Evolutionary conservation across 805 yeast genomes (phyloP).

Genomic region (Lachancea mirantina): DNA sequence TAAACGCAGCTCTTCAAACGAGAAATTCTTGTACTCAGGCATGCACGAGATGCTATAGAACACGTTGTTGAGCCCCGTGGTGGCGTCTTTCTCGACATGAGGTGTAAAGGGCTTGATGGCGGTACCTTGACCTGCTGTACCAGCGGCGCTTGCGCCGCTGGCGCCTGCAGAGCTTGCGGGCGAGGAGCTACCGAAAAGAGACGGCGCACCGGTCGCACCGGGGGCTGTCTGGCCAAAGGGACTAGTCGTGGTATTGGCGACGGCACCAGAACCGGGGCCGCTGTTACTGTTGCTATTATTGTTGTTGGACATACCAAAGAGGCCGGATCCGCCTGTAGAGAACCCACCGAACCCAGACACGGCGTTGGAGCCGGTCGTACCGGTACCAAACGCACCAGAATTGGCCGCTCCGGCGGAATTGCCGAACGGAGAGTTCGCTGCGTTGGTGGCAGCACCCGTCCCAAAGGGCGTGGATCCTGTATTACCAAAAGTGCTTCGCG

Average conservation of each 20-base stretch:
- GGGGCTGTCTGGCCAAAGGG: constrained; percentile 23
- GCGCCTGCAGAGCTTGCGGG: constrained; percentile 19
- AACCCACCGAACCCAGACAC: constrained; percentile 32
- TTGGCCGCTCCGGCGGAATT: constrained; percentile 16
- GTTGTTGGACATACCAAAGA: constrained; percentile 26
- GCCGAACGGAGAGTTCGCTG: constrained; percentile 34
- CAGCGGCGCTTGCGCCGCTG: constrained; percentile 6
- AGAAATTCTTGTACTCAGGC: constrained; percentile 81
- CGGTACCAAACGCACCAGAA: constrained; percentile 34
- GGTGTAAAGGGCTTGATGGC: constrained; percentile 63
- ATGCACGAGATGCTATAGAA: constrained; percentile 75
- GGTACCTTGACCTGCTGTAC: constrained; percentile 54
- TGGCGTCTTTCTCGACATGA: constrained; percentile 61
- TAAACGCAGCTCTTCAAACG: constrained; percentile 81
- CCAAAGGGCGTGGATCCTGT: constrained; percentile 23
- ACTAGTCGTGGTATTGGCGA: constrained; percentile 9
- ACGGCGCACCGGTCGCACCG: constrained; percentile 13
- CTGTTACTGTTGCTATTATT: constrained; percentile 11
- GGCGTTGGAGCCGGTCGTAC: constrained; percentile 24
- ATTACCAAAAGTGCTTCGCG: constrained; percentile 21
- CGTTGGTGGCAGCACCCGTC: constrained; percentile 11
- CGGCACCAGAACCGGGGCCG: constrained; percentile 9
- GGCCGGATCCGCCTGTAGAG: constrained; percentile 16
- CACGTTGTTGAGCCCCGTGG: constrained; percentile 46
- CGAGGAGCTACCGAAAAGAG: constrained; percentile 20